phyloP scores from a whole-genome alignment of 306 rosid species.

The Delonix regia region DNA sequence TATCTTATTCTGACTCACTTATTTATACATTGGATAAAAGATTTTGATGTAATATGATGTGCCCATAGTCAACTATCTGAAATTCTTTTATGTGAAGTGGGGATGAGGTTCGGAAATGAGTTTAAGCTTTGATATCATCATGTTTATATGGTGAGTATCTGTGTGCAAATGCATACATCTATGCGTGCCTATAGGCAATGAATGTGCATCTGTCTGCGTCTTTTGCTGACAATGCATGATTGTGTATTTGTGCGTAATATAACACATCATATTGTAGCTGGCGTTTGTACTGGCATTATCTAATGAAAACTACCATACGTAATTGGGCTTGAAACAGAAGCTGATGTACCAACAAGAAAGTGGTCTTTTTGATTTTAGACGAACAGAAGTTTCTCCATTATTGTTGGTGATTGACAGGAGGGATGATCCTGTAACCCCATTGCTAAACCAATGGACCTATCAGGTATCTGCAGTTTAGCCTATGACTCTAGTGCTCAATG shows the following conservation, averaged over 20 bases:
- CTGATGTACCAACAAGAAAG: conserved; percentile 95
- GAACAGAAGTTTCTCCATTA: conserved; percentile 84
- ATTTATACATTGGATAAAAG: not conserved
- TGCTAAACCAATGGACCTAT: conserved; percentile 96
- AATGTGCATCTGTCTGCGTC: not conserved
- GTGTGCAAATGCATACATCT: not conserved
- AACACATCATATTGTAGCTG: conserved; percentile 27
- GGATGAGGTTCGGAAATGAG: conserved; percentile 19
- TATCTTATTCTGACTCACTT: not conserved
- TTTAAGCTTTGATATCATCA: conserved; percentile 18
- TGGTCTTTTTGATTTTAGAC: conserved; percentile 93
- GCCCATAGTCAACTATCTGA: not conserved
- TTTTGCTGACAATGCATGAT: not conserved
- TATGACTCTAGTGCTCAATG: conserved; percentile 18
- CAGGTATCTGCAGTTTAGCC: conserved; percentile 59
- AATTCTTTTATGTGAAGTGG: conserved; percentile 1
- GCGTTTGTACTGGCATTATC: not conserved
- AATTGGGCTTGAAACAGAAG: conserved; percentile 60
- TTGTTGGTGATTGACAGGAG: conserved; percentile 95
- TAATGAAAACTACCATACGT: not conserved
- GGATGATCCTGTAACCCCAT: conserved; percentile 92
- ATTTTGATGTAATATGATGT: not conserved
- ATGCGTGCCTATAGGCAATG: not conserved
- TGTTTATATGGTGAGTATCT: conserved; percentile 14
- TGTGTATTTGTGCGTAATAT: not conserved